These are phyloP conservation scores for Sporisorium graminicola DNA, from an alignment of 1,284 basidiomycete genomes.

Conservation along the genomic window DNA sequence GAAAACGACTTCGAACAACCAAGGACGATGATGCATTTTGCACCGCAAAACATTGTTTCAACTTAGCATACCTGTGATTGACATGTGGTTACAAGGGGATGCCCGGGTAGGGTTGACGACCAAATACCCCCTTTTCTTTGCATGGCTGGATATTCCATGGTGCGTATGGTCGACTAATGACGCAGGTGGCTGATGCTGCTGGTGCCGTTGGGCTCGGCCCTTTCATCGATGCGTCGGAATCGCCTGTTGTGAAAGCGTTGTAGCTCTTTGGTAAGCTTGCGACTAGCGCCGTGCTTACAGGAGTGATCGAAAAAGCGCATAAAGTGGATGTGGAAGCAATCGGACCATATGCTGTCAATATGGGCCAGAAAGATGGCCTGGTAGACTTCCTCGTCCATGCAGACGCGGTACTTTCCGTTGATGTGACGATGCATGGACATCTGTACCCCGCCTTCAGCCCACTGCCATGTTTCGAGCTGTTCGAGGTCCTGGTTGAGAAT, in stretches of 20 bases:
- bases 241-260: not conserved
- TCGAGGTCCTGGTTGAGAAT: conserved; percentile 12
- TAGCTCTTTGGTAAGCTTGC: not conserved
- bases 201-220: not conserved
- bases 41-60: no score
- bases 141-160: no score
- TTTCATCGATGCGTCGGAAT: not conserved
- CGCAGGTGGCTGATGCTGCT: not conserved
- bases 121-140: no score
- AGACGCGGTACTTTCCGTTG: conserved; percentile 25
- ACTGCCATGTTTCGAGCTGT: conserved; percentile 9
- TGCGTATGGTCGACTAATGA: no score
- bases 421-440: conserved; percentile 18
- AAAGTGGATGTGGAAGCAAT: not conserved
- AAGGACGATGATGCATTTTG: no score
- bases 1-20: no score
- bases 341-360: conserved; percentile 12
- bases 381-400: conserved; percentile 21
- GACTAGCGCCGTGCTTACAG: not conserved
- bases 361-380: conserved; percentile 22
- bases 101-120: no score
- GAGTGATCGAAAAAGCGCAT: not conserved
- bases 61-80: no score
- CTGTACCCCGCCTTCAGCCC: conserved; percentile 12
- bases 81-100: no score